phyloP scores from a whole-genome alignment of 805 yeast species.

The Lachancea sp. region DNA sequence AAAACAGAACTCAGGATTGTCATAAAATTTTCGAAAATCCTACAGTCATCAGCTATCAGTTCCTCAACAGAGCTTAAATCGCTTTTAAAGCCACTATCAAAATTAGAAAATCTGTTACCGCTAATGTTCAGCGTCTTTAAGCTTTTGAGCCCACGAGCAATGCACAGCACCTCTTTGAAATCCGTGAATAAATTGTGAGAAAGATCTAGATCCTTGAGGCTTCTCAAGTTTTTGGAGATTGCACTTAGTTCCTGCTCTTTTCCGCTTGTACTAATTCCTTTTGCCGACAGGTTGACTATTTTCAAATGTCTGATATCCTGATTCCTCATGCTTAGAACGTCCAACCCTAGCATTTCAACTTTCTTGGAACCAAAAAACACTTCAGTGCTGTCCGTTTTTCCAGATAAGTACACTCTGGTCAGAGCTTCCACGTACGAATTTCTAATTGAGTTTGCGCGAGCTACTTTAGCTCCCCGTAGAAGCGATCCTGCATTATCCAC shows the following conservation, averaged over 20 bases:
- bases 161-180: conserved; percentile 34
- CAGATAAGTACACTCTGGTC: background rate
- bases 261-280: background rate
- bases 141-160: conserved; percentile 34
- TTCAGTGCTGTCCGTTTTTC: conserved; percentile 38
- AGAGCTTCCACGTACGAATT: conserved; percentile 44
- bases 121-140: conserved; percentile 44
- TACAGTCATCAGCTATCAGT: conserved; percentile 25
- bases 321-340: conserved; percentile 44
- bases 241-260: background rate
- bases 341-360: conserved; percentile 63
- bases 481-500: conserved; percentile 20
- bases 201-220: conserved; percentile 43
- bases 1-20: conserved; percentile 23
- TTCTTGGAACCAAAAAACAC: conserved; percentile 49
- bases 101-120: conserved; percentile 41
- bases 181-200: conserved; percentile 50
- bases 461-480: conserved; percentile 15
- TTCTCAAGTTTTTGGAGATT: conserved; percentile 13
- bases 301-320: conserved; percentile 40
- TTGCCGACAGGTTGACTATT: conserved; percentile 13
- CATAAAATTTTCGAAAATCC: conserved; percentile 6
- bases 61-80: conserved; percentile 9
- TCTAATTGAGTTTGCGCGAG: conserved; percentile 31
- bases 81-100: conserved; percentile 4